phyloP scores from a whole-genome alignment of 2,329 filamentous ascomycete genomes.

The Fusarium cicatricum region DNA sequence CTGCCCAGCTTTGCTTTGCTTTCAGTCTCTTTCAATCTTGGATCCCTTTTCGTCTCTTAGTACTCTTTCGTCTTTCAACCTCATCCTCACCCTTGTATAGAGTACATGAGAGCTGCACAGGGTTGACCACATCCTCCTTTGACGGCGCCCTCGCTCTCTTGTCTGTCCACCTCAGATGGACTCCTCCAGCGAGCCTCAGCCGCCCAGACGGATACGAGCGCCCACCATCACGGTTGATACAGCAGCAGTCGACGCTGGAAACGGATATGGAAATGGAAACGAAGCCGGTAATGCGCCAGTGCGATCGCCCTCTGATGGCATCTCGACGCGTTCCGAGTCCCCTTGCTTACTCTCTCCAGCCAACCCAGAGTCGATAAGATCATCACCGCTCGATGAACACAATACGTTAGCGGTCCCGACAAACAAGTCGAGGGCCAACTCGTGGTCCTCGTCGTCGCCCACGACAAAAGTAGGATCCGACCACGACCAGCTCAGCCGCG shows the following conservation, averaged over 20 bases:
- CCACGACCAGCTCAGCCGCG: constrained; percentile 24
- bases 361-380: constrained; percentile 23
- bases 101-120: background rate
- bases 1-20: too few relatives aligned
- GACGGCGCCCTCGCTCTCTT: too few relatives aligned
- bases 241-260: constrained; percentile 27
- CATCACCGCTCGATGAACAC: constrained; percentile 26
- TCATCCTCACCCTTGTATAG: background rate
- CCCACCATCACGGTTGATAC: constrained; percentile 35
- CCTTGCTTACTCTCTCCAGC: background rate
- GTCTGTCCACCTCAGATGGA: constrained; percentile 30
- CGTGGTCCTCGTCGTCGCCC: constrained; percentile 27
- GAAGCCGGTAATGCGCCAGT: constrained; percentile 33
- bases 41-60: too few relatives aligned
- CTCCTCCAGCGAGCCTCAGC: constrained; percentile 7
- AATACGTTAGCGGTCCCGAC: constrained; percentile 30
- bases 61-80: too few relatives aligned
- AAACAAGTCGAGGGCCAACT: constrained; percentile 22
- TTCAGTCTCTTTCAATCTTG: too few relatives aligned
- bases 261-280: constrained; percentile 6
- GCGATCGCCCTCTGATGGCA: constrained; percentile 7
- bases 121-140: background rate
- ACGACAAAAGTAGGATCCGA: constrained; percentile 34
- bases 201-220: constrained; percentile 21
- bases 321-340: background rate